Percentiles rank a stretch among this genome's conserved stretches.
Conservation (phyloP, 805 yeast species). For the Ogataea dorogensis region DNA sequence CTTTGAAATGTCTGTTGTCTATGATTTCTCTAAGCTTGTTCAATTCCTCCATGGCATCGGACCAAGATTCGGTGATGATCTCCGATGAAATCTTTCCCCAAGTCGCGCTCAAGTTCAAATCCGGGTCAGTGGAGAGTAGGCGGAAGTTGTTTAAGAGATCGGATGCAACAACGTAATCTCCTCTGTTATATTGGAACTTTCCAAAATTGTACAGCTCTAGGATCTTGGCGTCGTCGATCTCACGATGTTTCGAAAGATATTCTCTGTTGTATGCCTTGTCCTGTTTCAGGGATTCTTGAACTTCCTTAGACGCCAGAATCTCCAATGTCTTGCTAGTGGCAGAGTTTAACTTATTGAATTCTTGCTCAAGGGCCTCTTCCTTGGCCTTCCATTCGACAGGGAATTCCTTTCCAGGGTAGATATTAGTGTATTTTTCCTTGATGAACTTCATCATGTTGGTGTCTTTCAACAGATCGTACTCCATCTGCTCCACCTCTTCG, state of each 20-base stretch:
- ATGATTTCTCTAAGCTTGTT: constrained; percentile 54
- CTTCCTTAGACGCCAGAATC: constrained; percentile 47
- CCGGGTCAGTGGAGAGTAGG: constrained; percentile 50
- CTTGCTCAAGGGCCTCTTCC: constrained; percentile 40
- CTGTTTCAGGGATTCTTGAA: constrained; percentile 50
- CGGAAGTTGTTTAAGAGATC: constrained; percentile 58
- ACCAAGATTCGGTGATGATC: constrained; percentile 53
- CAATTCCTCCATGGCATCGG: constrained; percentile 52
- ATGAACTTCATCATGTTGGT: constrained; percentile 55
- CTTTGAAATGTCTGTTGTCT: constrained; percentile 50
- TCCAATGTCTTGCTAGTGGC: constrained; percentile 46
- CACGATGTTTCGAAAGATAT: constrained; percentile 43
- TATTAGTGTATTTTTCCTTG: constrained; percentile 41
- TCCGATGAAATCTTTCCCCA: constrained; percentile 71
- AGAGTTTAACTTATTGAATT: constrained; percentile 37
- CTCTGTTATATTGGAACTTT: constrained; percentile 61
- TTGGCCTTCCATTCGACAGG: constrained; percentile 43
- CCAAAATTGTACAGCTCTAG: constrained; percentile 56
- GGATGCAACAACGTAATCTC: constrained; percentile 58
- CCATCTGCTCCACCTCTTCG: constrained; percentile 43
- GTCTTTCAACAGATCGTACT: constrained; percentile 53
- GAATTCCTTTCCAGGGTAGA: constrained; percentile 39
- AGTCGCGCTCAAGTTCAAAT: constrained; percentile 52
- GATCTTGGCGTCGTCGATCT: constrained; percentile 48
- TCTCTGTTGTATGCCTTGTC: constrained; percentile 55